These are phyloP conservation scores for Paecilomyces niveus DNA, from an alignment of 2,329 filamentous ascomycete species.

Conservation along the genomic window DNA sequence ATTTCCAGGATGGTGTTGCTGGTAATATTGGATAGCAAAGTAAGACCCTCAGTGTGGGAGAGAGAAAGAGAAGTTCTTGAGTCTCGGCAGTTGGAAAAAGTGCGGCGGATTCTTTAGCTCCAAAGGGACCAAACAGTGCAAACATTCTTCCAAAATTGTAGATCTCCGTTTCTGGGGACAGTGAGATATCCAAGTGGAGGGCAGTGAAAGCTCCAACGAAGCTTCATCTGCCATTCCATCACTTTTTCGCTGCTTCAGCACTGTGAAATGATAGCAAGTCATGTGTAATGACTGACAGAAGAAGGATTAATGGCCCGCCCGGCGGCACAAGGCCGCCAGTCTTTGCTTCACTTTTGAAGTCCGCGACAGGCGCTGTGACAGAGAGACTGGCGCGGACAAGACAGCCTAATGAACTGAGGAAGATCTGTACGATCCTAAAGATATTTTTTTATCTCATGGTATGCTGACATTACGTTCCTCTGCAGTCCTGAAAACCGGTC, in stretches of 20 bases:
- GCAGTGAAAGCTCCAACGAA: conserved; percentile 2
- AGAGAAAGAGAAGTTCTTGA: conserved; percentile 7
- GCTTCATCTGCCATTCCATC: background rate
- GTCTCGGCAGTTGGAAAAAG: conserved; percentile 10
- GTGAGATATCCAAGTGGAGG: background rate
- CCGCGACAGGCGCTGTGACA: conserved; percentile 41
- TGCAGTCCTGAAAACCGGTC: conserved; percentile 78
- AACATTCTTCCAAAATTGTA: conserved; percentile 24
- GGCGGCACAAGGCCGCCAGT: conserved; percentile 69
- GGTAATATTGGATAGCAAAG: conserved; percentile 4
- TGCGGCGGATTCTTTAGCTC: conserved; percentile 1
- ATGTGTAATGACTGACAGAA: conserved; percentile 66
- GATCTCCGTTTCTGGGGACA: conserved; percentile 25
- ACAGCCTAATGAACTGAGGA: conserved; percentile 65
- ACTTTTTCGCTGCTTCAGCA: conserved; percentile 6
- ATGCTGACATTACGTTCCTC: conserved; percentile 13
- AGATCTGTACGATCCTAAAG: conserved; percentile 62
- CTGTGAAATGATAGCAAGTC: conserved; percentile 9
- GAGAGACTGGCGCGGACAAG: conserved; percentile 51
- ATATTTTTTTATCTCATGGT: conserved; percentile 11
- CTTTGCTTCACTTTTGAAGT: conserved; percentile 47
- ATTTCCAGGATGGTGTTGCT: background rate
- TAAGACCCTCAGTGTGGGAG: conserved; percentile 6
- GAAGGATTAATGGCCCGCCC: conserved; percentile 81
- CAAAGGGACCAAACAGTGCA: conserved; percentile 30